Evolutionary conservation across 768 basidiomycete species (phyloP), one percentile per base, ranked within the genome.

Genomic region (Leucogyrophana mollusca): DNA sequence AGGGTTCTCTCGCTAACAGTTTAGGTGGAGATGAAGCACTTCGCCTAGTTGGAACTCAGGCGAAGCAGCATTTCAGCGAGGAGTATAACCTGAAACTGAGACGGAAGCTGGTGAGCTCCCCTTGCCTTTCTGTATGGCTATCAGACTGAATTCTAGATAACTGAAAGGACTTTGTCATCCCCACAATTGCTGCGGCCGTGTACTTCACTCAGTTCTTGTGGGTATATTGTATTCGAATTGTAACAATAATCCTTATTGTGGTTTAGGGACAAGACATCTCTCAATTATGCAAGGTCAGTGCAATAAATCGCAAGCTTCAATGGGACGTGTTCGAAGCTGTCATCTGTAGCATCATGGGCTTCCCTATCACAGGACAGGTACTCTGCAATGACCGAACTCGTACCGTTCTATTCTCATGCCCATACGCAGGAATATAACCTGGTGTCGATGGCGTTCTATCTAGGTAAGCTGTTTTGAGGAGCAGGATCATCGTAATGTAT

Each of bases 191-290:
- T 51, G 81, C 82, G 2, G 78, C 80, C 2, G 82, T 85, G 10
- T 85, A 84, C 60, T 85, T 85, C 57, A 80, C 78, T 1, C 81
- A 85, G 54, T 85, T 77, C 53, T 57, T 85, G 80, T 84, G 56
- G 41, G 77, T 51, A 7, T 13, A 41, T 36, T 4, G 21, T 20
- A 16, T 36, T 11, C 21, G 9, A 9, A 21, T 34, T 18, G 11
- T 21, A 11, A 10, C 4, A 9, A 34, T 59, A n/a, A 55, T 33
- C 36, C 42, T 35, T 13, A 46, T 3, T 33, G 24, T 34, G 40
- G 48, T 4, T 9, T 47, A 83, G 82, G 48, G 85, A 86, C 60
- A 87, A 86, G 69, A 83, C 82, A 4, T 78, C 80, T 11, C 58
- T 85, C 32, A 84, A 83, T 57, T 85, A 85, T 68, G 83, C 83